Percentiles rank a stretch among this genome's conserved stretches.
Evolutionary conservation across 225 moss, liverwort and hornwort species (phyloP).

Genomic region (Straminergon stramineum): DNA sequence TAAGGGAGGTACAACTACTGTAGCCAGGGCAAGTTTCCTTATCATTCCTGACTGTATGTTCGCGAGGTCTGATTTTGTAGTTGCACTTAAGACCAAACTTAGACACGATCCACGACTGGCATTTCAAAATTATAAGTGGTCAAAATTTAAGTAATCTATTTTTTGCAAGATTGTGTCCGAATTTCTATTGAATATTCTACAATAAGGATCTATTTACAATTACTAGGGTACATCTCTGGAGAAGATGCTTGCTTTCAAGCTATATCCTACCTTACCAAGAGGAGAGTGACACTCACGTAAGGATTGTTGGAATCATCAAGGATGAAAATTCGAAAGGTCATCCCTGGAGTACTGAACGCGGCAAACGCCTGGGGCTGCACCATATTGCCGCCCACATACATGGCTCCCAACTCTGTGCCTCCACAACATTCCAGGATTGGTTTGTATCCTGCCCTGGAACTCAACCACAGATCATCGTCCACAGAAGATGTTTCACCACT

Average conservation of each 20-base stretch:
- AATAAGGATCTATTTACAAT: not conserved
- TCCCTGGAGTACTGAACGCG: constrained; percentile 59
- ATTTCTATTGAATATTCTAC: no score
- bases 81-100: not conserved
- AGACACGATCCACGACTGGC: not conserved
- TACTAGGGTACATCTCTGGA: not conserved
- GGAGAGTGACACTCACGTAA: constrained; percentile 40
- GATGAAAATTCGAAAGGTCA: constrained; percentile 52
- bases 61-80: not conserved
- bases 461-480: constrained; percentile 86
- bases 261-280: not conserved
- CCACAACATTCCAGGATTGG: constrained; percentile 85
- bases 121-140: not conserved
- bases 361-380: constrained; percentile 79
- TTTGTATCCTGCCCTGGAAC: constrained; percentile 48
- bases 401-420: constrained; percentile 77
- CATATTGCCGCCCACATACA: constrained; percentile 53
- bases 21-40: not conserved
- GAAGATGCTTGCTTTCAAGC: not conserved
- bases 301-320: constrained; percentile 55
- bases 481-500: constrained; percentile 72
- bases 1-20: not conserved
- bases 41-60: not conserved
- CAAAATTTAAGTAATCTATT: not conserved
- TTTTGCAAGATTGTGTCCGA: no score